Base-by-base conservation (phyloP, 495 filamentous ascomycete genomes). In the Penicillium verhagenii region DNA sequence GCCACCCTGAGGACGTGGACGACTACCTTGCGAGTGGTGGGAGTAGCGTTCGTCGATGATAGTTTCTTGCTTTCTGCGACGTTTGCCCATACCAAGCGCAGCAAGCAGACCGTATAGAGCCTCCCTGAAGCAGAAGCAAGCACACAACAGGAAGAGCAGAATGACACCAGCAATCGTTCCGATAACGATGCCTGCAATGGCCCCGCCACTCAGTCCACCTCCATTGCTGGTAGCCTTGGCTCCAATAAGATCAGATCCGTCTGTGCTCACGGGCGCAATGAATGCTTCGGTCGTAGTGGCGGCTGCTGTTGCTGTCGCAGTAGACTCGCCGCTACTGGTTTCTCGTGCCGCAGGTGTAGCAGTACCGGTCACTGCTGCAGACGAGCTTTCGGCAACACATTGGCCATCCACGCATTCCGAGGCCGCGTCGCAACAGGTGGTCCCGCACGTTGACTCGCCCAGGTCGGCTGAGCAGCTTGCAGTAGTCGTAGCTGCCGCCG, bases 181-280 rank as follows among this genome's bases (percentile, higher is more conserved):
- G 45, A 96, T 88, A 56, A 96, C 92, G 59, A 96, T 96, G 39
- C 92, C 92, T n/a, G 92, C 92, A 61, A 96, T 96, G 21, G 91
- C 92, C 53, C 92, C 92, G 46, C 82, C 84, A 64, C 86, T 91
- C 43, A 96, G 76, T 50, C 82, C 81, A 47, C 79, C 74, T 53
- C 77, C 67, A 10, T 24, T 50, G 35, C 62, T 64, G 18, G 67
- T 51, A 18, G 72, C 68, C n/a, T 73, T 65, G 1, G 63, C 73
- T 52, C 70, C 81, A 70, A 68, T 75, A 28, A 79, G 69, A 0
- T 75, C 66, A 3, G 73, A 71, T 18, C 71, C 75, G 21, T 78
- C 76, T 25, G 84, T 84, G 23, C 74, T 70, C 0, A 85, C 76
- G 2, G 85, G 82, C 4, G 83, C 73, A 37, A 73, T 67, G 67